Base-by-base conservation (phyloP, 768 basidiomycete genomes). In the Lyophyllum shimeji region DNA sequence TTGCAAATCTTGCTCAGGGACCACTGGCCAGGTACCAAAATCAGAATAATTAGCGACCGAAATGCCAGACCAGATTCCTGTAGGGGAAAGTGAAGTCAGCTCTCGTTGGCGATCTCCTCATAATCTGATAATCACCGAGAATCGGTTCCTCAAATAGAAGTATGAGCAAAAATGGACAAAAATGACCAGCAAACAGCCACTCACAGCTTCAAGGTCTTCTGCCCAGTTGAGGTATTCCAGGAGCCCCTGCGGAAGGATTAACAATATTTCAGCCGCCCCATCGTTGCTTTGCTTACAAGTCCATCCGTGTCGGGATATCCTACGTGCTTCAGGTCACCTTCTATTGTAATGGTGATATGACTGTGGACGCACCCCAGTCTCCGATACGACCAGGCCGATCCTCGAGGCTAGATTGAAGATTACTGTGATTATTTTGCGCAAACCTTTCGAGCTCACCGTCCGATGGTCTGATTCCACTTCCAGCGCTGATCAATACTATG, bases 401-500 rank as follows among this genome's bases (percentile, higher is more conserved):
- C 56, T 70, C 69, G 12, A 70, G 49, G 9, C 69, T 72, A 46
- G 2, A 46, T 72, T 75, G 51, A 78, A 75, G 77, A 62, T 77
- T 73, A n/a, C 77, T 78, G 31, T 9, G 18, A 12, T 29, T 21
- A 23, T n/a, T 48, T 72, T 57, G 2, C 76, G 69, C 2, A 76
- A n/a, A 7, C 74, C 24, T 76, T 68, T 52, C 72, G 58, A n/a
- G 74, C 64, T 21, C 77, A 72, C 31, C 78, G 73, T 11, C 84
- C 83, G 31, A 86, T 71, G 7, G 83, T 84, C 18, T 74, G 73
- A 56, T 84, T 81, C 84, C 84, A 85, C 64, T 77, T 73, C 84
- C 84, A 86, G n/a, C 84, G 69, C 0, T 74, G 73, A 23, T 65
- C 74, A 52, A 70, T 63, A 12, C 73, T 77, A 63, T 72, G 65